Percentiles rank a stretch among this genome's conserved stretches.
Conservation (phyloP, 1,139 yeast genomes). For the Candida labiduridarum region DNA sequence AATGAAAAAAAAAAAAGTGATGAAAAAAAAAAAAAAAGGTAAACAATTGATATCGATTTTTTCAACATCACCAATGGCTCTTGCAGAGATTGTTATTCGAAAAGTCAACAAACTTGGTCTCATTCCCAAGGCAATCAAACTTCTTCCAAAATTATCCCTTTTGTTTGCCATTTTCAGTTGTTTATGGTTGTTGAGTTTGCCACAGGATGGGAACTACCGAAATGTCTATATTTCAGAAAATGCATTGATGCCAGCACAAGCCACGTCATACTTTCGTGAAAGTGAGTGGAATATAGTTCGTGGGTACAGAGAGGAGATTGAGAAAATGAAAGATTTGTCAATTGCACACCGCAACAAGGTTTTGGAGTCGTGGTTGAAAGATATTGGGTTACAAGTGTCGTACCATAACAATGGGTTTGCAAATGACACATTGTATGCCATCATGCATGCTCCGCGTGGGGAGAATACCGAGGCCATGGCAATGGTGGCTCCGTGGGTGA, state of each 20-base stretch:
- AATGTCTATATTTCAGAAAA: constrained; percentile 89
- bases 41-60: background rate
- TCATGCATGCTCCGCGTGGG: constrained; percentile 91
- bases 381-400: constrained; percentile 73
- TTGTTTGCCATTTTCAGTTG: constrained; percentile 62
- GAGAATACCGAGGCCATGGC: constrained; percentile 97
- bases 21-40: background rate
- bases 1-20: constrained; percentile 1
- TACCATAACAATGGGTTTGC: constrained; percentile 35
- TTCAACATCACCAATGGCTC: constrained; percentile 46
- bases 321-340: constrained; percentile 36
- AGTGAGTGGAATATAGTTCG: constrained; percentile 92
- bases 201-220: constrained; percentile 81
- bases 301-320: constrained; percentile 72
- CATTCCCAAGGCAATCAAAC: constrained; percentile 55
- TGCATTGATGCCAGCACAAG: constrained; percentile 97
- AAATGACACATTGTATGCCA: constrained; percentile 67
- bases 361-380: constrained; percentile 63
- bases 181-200: constrained; percentile 68
- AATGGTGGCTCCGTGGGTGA: constrained; percentile 82
- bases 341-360: constrained; percentile 42
- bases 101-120: constrained; percentile 59
- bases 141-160: constrained; percentile 66
- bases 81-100: constrained; percentile 57
- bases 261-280: constrained; percentile 87